These are phyloP conservation scores for Scleroderma citrinum DNA, from an alignment of 768 basidiomycete species.

Conservation along the genomic window DNA sequence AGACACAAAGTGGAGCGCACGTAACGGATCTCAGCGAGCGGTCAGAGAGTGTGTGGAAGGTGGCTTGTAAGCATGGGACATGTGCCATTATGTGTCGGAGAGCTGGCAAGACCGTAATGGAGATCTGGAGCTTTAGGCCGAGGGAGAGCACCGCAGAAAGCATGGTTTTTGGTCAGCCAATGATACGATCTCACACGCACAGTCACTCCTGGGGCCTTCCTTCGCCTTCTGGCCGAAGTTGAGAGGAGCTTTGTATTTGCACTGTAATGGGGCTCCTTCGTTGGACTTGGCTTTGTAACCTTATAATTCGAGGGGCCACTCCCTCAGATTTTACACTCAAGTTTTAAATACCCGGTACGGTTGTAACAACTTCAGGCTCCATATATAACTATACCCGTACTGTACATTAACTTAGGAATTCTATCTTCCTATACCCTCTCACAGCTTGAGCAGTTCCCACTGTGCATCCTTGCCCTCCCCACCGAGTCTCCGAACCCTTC, in stretches of 20 bases:
- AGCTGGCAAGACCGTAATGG: conserved; percentile 77
- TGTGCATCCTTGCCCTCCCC: conserved; percentile 46
- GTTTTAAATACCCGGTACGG: no score
- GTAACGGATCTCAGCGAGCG: conserved; percentile 74
- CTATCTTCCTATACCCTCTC: background rate
- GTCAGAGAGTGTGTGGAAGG: conserved; percentile 86
- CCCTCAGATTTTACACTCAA: no score
- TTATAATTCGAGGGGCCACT: no score
- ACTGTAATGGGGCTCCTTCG: no score
- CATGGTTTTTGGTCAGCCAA: background rate
- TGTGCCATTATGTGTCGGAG: conserved; percentile 80
- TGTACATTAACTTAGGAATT: no score
- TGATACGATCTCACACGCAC: no score
- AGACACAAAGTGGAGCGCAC: conserved; percentile 52
- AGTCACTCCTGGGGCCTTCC: no score
- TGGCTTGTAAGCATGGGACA: conserved; percentile 63
- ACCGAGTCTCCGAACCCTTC: conserved; percentile 42
- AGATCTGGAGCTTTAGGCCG: conserved; percentile 76
- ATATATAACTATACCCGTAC: no score
- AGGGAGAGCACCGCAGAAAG: conserved; percentile 16
- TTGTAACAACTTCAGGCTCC: no score
- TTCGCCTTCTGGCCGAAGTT: no score
- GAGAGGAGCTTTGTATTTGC: no score
- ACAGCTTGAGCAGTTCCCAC: conserved; percentile 35
- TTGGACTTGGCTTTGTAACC: no score